Base-by-base conservation (phyloP, 2,329 filamentous ascomycete species). In the Herpotrichia juniperi region DNA sequence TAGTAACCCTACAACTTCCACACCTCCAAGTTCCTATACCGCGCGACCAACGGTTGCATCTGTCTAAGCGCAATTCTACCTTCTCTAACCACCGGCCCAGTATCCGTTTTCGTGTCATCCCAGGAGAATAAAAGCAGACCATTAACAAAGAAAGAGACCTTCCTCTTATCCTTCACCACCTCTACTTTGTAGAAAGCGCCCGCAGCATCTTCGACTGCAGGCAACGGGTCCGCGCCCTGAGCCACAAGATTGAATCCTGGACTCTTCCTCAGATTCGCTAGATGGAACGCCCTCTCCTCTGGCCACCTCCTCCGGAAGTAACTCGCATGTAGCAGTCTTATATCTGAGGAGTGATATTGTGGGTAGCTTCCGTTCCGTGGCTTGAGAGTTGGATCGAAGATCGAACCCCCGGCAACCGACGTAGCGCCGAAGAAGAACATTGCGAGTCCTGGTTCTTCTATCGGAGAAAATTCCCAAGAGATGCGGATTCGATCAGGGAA, bases 371-470 rank as follows among this genome's bases (percentile, higher is more conserved):
- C 68, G 49, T 66, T 72, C 10, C 68, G 58, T 8, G 63, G 59
- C 39, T 51, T 54, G 0, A 71, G 54, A 24, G 50, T 48, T 7
- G 56, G 53, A 42, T 67, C 64, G 51, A 72, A 72, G 53, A 71
- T 67, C 54, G 62, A 60, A 28, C 62, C 62, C 12, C 63, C 62
- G 22, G 55, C 53, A 21, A 63, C 54, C 2, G 66, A 59, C 8
- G 64, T 57, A 22, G 67, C 68, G 44, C 66, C 68, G 53, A 72
- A 72, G 58, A 72, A 72, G 56, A 72, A 64, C 64, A 72, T 70
- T 34, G 68, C 68, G 7, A 72, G 61, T 3, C 68, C 68, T 2
- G 68, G 68, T 50, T 72, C 68, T 30, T 60, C 53, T 34, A 61
- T 54, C 2, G 68, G 64, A 8, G 62, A 62, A 51, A 72, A 72